Base-by-base conservation (phyloP, 805 yeast genomes). In the Citeromyces matritensis region DNA sequence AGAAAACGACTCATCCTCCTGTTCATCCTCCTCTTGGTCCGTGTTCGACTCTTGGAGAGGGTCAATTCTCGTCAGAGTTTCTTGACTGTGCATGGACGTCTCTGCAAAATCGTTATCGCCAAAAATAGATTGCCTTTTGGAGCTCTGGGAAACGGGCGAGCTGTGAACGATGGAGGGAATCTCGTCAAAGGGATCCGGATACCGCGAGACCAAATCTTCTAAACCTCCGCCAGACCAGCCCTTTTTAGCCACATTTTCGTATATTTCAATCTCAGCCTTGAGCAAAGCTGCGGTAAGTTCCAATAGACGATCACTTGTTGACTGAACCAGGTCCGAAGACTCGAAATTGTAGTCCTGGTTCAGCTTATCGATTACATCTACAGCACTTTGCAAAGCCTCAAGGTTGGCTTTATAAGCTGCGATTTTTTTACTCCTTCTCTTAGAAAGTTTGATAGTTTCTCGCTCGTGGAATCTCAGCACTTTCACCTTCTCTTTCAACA, bases 191-290 rank as follows among this genome's bases (percentile, higher is more conserved):
- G 80, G 79, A 47, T 79, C 91, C 1, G 79, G 77, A 25, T 81
- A 72, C 23, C 65, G 58, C 2, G 70, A 58, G 15, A 80, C 55
- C 33, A 80, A 54, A 15, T 67, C 74, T 44, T 83, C 94, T 23
- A 84, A 54, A 0, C 94, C 94, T 17, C 88, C 91, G 9, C 93
- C 94, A 4, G 78, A 65, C 82, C 85, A 76, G 4, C 93, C 91
- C 45, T 84, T 84, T 35, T 72, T 62, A 1, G 94, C 93, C 14
- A 84, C 71, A 17, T 79, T 76, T 43, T 81, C 94, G 42, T 70
- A 73, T 12, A 83, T 71, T 42, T 82, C 91, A 11, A 84, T 71
- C 47, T 84, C 88, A 2, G 91, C 86, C 31, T 83, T 57, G 2
- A 82, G 74, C 4, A 79, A 58, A 1, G 78, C 63, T 1, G 83